phyloP scores from a whole-genome alignment of 768 basidiomycete genomes.

The Xanthoconium purpureum region DNA sequence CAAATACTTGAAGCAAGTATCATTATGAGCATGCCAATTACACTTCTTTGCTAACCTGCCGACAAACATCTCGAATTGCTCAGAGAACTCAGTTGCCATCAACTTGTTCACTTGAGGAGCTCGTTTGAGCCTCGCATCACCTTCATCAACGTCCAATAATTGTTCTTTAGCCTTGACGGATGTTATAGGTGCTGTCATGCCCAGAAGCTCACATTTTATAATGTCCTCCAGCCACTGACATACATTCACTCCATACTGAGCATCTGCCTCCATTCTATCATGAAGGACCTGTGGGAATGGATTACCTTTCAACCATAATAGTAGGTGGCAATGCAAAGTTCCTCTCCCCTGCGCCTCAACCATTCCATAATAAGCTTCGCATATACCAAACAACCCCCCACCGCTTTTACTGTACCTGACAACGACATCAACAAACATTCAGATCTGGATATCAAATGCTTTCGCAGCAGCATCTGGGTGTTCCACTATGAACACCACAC shows the following conservation, averaged over 20 bases:
- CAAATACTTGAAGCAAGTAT: background rate
- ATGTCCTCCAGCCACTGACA: background rate
- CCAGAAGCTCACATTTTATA: background rate
- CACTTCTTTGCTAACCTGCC: background rate
- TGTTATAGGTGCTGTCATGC: background rate
- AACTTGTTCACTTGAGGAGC: too few species aligned
- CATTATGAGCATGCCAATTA: background rate
- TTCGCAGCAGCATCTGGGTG: background rate
- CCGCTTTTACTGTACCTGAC: too few species aligned
- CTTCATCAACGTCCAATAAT: background rate
- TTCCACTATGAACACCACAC: background rate
- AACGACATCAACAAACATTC: too few species aligned
- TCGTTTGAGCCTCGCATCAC: too few species aligned
- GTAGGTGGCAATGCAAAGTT: too few species aligned
- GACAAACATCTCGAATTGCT: too few species aligned
- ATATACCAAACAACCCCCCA: too few species aligned
- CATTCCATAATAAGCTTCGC: too few species aligned
- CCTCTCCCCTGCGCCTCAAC: too few species aligned
- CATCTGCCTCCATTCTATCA: background rate
- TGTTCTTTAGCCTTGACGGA: too few species aligned
- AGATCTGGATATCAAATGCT: background rate
- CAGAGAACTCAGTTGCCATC: too few species aligned
- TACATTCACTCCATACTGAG: background rate
- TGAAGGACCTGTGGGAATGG: background rate
- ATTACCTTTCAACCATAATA: too few species aligned